Conservation (phyloP, 2,329 filamentous ascomycete genomes). For the Myriangium duriaei region DNA sequence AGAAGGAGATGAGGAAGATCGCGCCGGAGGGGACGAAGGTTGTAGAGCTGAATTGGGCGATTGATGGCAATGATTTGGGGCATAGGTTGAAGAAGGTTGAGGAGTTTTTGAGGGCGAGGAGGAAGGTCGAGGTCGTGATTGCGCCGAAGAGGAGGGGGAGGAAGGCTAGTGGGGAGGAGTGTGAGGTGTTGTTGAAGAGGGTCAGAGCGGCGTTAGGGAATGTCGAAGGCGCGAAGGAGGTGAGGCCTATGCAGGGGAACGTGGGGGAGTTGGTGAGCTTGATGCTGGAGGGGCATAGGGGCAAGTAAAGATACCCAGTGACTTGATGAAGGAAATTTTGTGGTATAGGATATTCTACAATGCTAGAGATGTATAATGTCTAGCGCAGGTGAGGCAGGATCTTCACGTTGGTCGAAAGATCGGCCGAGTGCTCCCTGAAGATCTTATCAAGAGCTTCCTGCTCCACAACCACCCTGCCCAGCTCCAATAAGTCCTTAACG, state of each 20-base stretch:
- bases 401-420: constrained; percentile 23
- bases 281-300: constrained; percentile 29
- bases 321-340: too few relatives aligned
- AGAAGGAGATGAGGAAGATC: constrained; percentile 33
- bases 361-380: too few relatives aligned
- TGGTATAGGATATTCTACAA: too few relatives aligned
- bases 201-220: constrained; percentile 35
- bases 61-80: constrained; percentile 60
- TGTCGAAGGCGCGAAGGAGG: constrained; percentile 33
- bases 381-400: background rate
- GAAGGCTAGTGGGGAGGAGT: constrained; percentile 49
- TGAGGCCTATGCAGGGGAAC: constrained; percentile 34
- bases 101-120: constrained; percentile 61
- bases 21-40: constrained; percentile 48
- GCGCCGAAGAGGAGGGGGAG: constrained; percentile 53
- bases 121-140: constrained; percentile 61
- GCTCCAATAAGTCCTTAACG: constrained; percentile 85
- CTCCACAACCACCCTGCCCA: constrained; percentile 77
- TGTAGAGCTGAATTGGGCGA: constrained; percentile 85
- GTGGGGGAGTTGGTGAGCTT: constrained; percentile 34
- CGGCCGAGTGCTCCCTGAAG: constrained; percentile 58
- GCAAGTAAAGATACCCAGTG: too few relatives aligned
- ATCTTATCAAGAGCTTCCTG: constrained; percentile 64
- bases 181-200: constrained; percentile 42
- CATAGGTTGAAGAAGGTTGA: constrained; percentile 55